Conservation (phyloP, 2,329 filamentous ascomycete genomes). For the Aspergillus candidus region DNA sequence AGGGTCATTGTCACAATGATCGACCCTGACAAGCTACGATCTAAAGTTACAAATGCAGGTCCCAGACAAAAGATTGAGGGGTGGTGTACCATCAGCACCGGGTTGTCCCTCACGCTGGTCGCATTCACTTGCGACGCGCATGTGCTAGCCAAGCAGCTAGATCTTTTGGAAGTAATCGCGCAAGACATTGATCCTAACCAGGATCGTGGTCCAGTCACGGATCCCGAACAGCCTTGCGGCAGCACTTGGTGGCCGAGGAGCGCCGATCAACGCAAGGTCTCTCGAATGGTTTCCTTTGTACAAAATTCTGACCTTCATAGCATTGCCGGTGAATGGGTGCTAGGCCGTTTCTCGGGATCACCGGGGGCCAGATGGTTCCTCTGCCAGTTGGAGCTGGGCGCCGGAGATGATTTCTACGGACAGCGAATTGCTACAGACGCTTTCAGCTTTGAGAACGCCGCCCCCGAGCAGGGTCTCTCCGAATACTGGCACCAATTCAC, state of each 20-base stretch:
- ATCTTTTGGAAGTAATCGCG: slow-evolving; percentile 7
- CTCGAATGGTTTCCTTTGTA: slow-evolving; percentile 14
- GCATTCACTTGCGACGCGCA: slow-evolving; percentile 7
- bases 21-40: slow-evolving; percentile 7
- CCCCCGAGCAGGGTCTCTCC: slow-evolving; percentile 11
- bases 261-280: slow-evolving; percentile 4
- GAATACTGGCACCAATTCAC: slow-evolving; percentile 13
- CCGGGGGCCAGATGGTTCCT: slow-evolving; percentile 14
- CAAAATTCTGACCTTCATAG: slow-evolving; percentile 9
- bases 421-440: slow-evolving; percentile 12
- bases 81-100: slow-evolving; percentile 14
- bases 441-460: slow-evolving; percentile 11
- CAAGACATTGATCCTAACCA: background rate
- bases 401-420: slow-evolving; percentile 9
- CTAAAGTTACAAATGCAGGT: slow-evolving; percentile 6
- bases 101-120: slow-evolving; percentile 7
- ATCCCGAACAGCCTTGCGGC: no score
- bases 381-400: slow-evolving; percentile 8
- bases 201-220: no score
- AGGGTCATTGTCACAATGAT: slow-evolving; percentile 12
- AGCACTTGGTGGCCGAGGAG: background rate
- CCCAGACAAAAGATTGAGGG: slow-evolving; percentile 11
- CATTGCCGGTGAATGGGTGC: slow-evolving; percentile 15
- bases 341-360: slow-evolving; percentile 11
- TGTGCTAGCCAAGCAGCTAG: slow-evolving; percentile 6